phyloP scores from a whole-genome alignment of 2,329 filamentous ascomycete species.

The Exophiala aquamarina region DNA sequence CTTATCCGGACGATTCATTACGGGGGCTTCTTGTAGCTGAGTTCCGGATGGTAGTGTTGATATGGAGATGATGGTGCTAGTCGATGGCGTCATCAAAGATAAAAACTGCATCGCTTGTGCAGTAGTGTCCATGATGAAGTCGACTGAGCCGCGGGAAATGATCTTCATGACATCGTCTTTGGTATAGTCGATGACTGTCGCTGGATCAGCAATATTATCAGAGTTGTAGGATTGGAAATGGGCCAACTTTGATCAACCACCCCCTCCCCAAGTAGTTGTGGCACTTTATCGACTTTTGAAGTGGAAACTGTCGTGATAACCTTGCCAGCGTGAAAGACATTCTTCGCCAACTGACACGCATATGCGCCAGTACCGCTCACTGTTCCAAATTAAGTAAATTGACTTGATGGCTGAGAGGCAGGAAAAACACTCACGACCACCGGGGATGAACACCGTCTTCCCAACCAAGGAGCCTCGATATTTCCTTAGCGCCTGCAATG shows the following conservation, averaged over 20 bases:
- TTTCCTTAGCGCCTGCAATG: constrained; percentile 44
- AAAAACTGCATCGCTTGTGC: constrained; percentile 42
- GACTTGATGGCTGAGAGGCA: background rate
- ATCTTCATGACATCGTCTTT: constrained; percentile 38
- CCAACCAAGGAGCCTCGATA: constrained; percentile 49
- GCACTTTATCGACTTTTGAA: constrained; percentile 49
- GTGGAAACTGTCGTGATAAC: constrained; percentile 57
- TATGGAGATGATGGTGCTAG: constrained; percentile 39
- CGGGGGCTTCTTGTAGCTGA: constrained; percentile 34
- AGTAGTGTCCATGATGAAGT: constrained; percentile 54
- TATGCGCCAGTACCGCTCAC: constrained; percentile 50
- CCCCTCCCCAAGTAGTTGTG: constrained; percentile 42
- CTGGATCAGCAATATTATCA: background rate
- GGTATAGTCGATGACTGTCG: constrained; percentile 51
- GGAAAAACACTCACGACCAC: constrained; percentile 34
- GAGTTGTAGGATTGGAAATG: background rate
- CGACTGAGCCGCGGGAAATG: constrained; percentile 46
- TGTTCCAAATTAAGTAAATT: constrained; percentile 10
- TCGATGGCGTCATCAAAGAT: constrained; percentile 42
- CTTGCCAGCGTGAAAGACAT: constrained; percentile 47
- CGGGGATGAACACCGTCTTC: constrained; percentile 55
- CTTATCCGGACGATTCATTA: constrained; percentile 31
- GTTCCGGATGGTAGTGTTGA: constrained; percentile 38
- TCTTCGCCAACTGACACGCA: constrained; percentile 52
- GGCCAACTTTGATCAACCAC: constrained; percentile 46